Conservation (phyloP, 148 eudicot species). For the Vaccinium darrowii region DNA sequence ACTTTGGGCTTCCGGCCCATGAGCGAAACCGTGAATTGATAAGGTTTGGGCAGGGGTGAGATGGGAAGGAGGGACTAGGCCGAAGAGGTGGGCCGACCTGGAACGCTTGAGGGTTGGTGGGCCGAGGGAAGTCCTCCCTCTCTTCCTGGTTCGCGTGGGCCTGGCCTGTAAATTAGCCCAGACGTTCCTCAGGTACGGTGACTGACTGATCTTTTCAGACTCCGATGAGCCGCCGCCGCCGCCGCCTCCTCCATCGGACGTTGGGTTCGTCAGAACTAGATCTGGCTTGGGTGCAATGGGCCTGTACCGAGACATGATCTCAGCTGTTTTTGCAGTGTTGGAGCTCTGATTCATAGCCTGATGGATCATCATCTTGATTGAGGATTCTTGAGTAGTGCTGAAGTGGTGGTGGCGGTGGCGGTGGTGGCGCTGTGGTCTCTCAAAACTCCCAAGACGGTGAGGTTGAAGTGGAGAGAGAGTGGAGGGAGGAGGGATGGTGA, state of each 20-base stretch:
- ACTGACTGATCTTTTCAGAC: neutral
- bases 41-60: neutral
- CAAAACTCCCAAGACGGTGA: neutral
- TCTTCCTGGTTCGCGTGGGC: constrained; percentile 4
- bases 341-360: neutral
- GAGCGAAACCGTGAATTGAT: neutral
- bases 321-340: constrained; percentile 3
- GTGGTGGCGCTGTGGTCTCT: neutral
- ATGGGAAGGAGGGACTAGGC: neutral
- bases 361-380: constrained; percentile 2
- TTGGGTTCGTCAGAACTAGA: neutral
- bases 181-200: neutral
- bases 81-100: neutral
- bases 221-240: neutral
- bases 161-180: neutral
- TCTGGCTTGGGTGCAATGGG: neutral
- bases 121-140: neutral
- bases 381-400: too few species aligned
- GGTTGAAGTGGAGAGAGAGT: neutral
- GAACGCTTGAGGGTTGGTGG: neutral
- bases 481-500: neutral
- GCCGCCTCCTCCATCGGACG: neutral
- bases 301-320: neutral
- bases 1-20: neutral
- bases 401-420: neutral